Conservation (phyloP, 768 basidiomycete species). For the Bullera alba region DNA sequence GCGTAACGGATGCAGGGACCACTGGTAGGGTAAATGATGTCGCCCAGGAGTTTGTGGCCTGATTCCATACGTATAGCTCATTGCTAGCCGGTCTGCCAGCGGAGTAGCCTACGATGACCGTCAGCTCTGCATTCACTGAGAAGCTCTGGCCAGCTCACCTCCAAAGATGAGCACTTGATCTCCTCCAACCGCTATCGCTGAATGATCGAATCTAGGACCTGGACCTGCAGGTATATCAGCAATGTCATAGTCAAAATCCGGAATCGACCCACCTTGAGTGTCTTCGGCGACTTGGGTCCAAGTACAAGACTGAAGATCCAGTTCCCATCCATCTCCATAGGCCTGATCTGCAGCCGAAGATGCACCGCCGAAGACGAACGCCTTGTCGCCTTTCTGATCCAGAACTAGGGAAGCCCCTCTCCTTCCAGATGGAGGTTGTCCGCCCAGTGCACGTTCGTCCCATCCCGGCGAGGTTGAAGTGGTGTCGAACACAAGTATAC, state of each 20-base stretch:
- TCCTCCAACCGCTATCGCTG: slow-evolving; percentile 56
- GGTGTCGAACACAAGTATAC: slow-evolving; percentile 61
- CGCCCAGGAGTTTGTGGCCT: slow-evolving; percentile 28
- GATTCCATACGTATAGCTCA: slow-evolving; percentile 46
- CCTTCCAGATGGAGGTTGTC: slow-evolving; percentile 47
- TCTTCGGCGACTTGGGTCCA: slow-evolving; percentile 65
- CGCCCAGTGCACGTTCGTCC: slow-evolving; percentile 53
- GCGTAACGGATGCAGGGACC: too few relatives aligned
- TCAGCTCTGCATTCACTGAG: neutral
- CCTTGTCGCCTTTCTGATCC: slow-evolving; percentile 49
- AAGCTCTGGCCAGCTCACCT: slow-evolving; percentile 47
- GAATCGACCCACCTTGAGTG: slow-evolving; percentile 45
- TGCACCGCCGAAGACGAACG: slow-evolving; percentile 74
- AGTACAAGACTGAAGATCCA: slow-evolving; percentile 46
- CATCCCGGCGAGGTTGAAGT: slow-evolving; percentile 52
- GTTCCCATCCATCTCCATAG: slow-evolving; percentile 32
- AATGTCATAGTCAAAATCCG: slow-evolving; percentile 55
- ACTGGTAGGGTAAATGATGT: neutral
- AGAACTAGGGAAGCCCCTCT: slow-evolving; percentile 21
- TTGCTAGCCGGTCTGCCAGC: slow-evolving; percentile 54
- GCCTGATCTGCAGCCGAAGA: slow-evolving; percentile 52
- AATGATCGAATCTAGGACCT: slow-evolving; percentile 65
- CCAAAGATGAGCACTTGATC: slow-evolving; percentile 62
- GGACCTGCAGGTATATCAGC: slow-evolving; percentile 53
- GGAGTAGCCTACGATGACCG: slow-evolving; percentile 50